These are phyloP conservation scores for Hansenula lynferdii DNA, from an alignment of 1,139 yeast genomes.

Conservation along the genomic window DNA sequence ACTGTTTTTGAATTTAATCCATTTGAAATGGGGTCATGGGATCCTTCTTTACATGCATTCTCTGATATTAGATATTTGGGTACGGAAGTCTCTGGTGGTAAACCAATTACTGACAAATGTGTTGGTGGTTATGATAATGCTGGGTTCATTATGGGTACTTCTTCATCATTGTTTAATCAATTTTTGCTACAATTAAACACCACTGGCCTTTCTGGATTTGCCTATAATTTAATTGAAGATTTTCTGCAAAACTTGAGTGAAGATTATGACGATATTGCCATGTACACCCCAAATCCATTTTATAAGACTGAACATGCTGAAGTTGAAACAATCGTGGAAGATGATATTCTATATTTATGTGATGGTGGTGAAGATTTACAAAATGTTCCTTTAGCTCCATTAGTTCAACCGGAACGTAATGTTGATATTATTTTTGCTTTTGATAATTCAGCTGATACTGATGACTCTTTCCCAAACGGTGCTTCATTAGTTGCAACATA, in stretches of 20 bases:
- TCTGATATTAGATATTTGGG: slow-evolving; percentile 71
- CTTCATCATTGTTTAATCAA: slow-evolving; percentile 74
- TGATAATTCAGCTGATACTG: slow-evolving; percentile 83
- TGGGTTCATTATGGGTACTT: slow-evolving; percentile 72
- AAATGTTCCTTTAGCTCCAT: slow-evolving; percentile 74
- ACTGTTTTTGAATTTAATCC: slow-evolving; percentile 80
- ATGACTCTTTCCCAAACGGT: slow-evolving; percentile 71
- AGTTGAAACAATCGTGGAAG: slow-evolving; percentile 33
- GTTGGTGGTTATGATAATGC: slow-evolving; percentile 71
- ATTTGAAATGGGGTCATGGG: slow-evolving; percentile 88
- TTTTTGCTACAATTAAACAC: slow-evolving; percentile 56
- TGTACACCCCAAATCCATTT: slow-evolving; percentile 77
- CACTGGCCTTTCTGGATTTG: slow-evolving; percentile 42
- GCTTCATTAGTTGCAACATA: slow-evolving; percentile 61
- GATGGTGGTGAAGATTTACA: slow-evolving; percentile 90
- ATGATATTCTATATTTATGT: slow-evolving; percentile 54
- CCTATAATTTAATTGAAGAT: slow-evolving; percentile 39
- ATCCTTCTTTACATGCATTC: slow-evolving; percentile 65
- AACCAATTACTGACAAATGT: slow-evolving; percentile 40
- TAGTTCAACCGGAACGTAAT: slow-evolving; percentile 64
- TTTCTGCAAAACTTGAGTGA: slow-evolving; percentile 42
- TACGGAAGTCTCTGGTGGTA: slow-evolving; percentile 56
- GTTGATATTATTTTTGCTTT: slow-evolving; percentile 78
- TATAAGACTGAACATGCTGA: slow-evolving; percentile 42
- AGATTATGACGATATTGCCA: slow-evolving; percentile 61